Evolutionary conservation across 345 rosid genomes (phyloP).

Genomic region (Hevea brasiliensis): DNA sequence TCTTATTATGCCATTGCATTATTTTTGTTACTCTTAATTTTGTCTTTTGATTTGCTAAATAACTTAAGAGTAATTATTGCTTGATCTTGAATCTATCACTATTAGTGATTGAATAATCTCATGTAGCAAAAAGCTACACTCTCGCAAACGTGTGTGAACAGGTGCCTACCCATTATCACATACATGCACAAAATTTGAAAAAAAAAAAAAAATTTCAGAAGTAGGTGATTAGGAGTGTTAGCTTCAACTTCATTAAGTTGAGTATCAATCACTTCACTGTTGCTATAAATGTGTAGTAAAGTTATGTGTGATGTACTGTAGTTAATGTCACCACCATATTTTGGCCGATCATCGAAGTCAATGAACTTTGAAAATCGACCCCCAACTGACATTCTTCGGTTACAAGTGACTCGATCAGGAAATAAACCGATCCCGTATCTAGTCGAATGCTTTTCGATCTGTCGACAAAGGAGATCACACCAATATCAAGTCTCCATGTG

Average conservation of each 20-base stretch:
- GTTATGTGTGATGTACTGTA: neutral
- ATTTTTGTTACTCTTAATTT: neutral
- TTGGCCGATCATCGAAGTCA: no score
- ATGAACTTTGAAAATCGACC: no score
- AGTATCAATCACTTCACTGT: neutral
- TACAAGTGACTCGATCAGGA: no score
- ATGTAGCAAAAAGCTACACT: neutral
- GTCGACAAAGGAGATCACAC: no score
- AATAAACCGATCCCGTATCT: no score
- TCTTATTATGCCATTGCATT: neutral
- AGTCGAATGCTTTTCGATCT: no score
- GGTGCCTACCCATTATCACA: neutral
- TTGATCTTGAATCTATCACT: neutral
- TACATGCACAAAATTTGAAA: neutral
- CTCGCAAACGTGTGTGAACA: neutral
- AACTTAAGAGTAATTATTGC: neutral
- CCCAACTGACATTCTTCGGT: no score
- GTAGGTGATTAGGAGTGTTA: neutral
- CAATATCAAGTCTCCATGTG: no score
- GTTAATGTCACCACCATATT: neutral
- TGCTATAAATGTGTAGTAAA: neutral
- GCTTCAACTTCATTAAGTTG: neutral
- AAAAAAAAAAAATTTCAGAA: neutral
- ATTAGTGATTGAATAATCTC: neutral
- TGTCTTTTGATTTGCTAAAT: neutral